These are phyloP conservation scores for Camelina laxa DNA, from an alignment of 345 rosid species.

Conservation along the genomic window DNA sequence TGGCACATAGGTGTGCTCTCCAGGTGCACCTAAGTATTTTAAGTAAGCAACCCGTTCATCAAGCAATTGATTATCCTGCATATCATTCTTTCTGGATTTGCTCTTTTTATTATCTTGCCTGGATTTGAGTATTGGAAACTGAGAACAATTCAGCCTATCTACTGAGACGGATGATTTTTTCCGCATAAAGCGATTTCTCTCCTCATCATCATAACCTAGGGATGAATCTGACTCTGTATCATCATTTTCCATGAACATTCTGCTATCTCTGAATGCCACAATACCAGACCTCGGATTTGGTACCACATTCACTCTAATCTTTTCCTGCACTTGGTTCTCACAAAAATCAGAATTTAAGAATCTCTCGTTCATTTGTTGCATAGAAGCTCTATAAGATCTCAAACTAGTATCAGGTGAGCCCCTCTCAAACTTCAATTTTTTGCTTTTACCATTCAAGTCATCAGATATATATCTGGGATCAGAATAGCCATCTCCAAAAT, in stretches of 20 bases:
- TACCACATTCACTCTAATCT: constrained; percentile 54
- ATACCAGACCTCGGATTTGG: constrained; percentile 60
- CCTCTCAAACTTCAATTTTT: constrained; percentile 64
- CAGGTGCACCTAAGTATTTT: constrained; percentile 45
- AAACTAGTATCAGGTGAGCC: constrained; percentile 61
- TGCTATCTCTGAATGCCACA: constrained; percentile 53
- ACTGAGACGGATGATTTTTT: constrained; percentile 57
- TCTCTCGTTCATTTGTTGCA: constrained; percentile 62
- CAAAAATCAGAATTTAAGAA: constrained; percentile 60
- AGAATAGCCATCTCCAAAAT: constrained; percentile 53
- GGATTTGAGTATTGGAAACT: constrained; percentile 54
- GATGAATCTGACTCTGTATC: constrained; percentile 92
- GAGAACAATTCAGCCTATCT: constrained; percentile 54
- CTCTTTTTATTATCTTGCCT: constrained; percentile 51
- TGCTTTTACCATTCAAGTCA: constrained; percentile 63
- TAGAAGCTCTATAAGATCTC: constrained; percentile 57
- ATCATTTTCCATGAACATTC: constrained; percentile 53
- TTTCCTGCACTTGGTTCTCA: constrained; percentile 60
- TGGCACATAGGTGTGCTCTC: constrained; percentile 49
- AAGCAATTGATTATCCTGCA: constrained; percentile 49
- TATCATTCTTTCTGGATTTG: constrained; percentile 51
- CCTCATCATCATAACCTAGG: constrained; percentile 59
- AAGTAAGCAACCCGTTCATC: constrained; percentile 49
- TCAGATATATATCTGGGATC: constrained; percentile 63
- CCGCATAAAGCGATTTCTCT: constrained; percentile 55